Conservation (phyloP, 495 filamentous ascomycete species). For the Penicillium mononematosum region DNA sequence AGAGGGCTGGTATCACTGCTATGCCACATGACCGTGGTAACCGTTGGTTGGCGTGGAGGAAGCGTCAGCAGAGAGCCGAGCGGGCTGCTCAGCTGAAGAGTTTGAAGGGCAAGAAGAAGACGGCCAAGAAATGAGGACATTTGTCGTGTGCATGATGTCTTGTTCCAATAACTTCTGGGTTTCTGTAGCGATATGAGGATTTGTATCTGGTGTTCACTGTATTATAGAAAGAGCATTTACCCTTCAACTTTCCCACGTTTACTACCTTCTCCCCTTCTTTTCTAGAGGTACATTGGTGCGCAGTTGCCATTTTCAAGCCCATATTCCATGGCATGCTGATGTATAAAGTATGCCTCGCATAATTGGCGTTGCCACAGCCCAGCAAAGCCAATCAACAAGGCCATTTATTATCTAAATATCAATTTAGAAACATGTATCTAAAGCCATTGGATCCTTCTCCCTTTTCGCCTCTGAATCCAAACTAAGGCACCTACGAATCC, state of each 20-base stretch:
- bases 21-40: conserved; percentile 53
- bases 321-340: not conserved
- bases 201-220: conserved; percentile 37
- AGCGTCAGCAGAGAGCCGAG: conserved; percentile 52
- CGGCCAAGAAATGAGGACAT: conserved; percentile 39
- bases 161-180: conserved; percentile 22
- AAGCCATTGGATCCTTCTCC: not conserved
- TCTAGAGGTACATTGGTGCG: not conserved
- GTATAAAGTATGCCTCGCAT: not conserved
- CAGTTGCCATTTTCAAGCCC: not conserved
- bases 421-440: not conserved
- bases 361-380: not conserved
- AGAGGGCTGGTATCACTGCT: conserved; percentile 56
- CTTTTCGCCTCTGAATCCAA: not conserved
- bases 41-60: conserved; percentile 63
- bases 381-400: not conserved
- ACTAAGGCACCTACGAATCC: not conserved
- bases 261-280: conserved; percentile 11
- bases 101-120: conserved; percentile 55
- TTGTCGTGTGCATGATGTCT: conserved; percentile 20
- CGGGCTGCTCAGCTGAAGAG: conserved; percentile 57
- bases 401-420: not conserved
- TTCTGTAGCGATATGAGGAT: conserved; percentile 37
- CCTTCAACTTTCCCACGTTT: conserved; percentile 14
- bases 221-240: conserved; percentile 38